Percentiles rank a stretch among this genome's conserved stretches.
These are phyloP conservation scores for Ascoidea asiatica DNA, from an alignment of 805 yeast species.

Conservation along the genomic window DNA sequence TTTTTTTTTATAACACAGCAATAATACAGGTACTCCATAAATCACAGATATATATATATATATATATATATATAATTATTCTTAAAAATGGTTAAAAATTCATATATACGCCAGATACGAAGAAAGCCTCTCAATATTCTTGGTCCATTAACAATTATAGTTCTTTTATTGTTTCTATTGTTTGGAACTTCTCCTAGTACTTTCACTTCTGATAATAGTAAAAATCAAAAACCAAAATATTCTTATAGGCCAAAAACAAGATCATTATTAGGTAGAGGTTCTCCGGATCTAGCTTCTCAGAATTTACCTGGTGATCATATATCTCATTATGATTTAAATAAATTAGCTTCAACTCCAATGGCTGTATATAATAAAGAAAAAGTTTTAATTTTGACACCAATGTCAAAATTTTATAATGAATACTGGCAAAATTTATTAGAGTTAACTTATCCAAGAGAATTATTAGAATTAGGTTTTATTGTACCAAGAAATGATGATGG, in stretches of 20 bases:
- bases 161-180: slow-evolving; percentile 27
- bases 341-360: slow-evolving; percentile 53
- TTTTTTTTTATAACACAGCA: too few relatives aligned
- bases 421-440: slow-evolving; percentile 79
- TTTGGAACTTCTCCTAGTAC: slow-evolving; percentile 19
- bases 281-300: slow-evolving; percentile 44
- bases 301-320: slow-evolving; percentile 61
- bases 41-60: too few relatives aligned
- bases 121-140: slow-evolving; percentile 38
- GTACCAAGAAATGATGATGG: slow-evolving; percentile 78
- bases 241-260: slow-evolving; percentile 29
- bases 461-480: slow-evolving; percentile 83
- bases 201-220: slow-evolving; percentile 15
- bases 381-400: slow-evolving; percentile 78
- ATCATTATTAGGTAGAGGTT: slow-evolving; percentile 32
- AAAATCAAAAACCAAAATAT: slow-evolving; percentile 24
- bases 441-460: slow-evolving; percentile 71
- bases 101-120: slow-evolving; percentile 39
- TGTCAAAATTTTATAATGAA: slow-evolving; percentile 71
- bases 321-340: slow-evolving; percentile 75
- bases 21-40: too few relatives aligned
- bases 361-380: slow-evolving; percentile 70
- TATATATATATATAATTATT: too few relatives aligned
- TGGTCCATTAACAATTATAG: slow-evolving; percentile 30
- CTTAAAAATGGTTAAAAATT: too few relatives aligned